Evolutionary conservation across 2,329 filamentous ascomycete genomes (phyloP), one percentile per base, ranked within the genome.

Genomic region (Zymoseptoria passerinii): DNA sequence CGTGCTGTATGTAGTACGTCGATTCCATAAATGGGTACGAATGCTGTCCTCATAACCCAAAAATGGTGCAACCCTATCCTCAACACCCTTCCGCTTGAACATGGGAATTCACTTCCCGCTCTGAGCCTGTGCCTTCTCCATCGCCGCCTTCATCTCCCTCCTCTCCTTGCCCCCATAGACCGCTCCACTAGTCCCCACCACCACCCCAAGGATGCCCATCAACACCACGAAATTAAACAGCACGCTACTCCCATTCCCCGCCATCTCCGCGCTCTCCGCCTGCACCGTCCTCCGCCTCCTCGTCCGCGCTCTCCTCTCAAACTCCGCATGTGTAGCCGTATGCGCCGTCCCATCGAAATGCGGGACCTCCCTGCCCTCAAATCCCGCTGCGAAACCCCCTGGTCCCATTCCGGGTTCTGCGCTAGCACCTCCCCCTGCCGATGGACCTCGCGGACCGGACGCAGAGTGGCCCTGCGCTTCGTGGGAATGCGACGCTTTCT

Each of bases 291-390:
- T 52, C 51, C 60, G 58, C 48, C 60, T 55, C 51, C 61, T 64
- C 63, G 61, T 48, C 61, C 63, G 23, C 55, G 60, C 58, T 52
- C 56, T 23, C 53, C 60, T 59, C 61, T 69, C 67, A 8, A 88
- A 80, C 35, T 80, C 77, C 53, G 81, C 78, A 63, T 95, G 90
- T 59, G 90, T 95, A 61, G 83, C 79, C 66, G 85, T 83, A 73
- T 96, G 92, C 8, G 81, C 80, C 49, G 76, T 78, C 48, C 82
- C 81, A 75, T 97, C 87, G 66, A 96, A 99, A 75, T 96, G 89
- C 64, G 85, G 83, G 29, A 90, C 78, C 35, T 85, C 78, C n/a
- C 35, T 4, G 57, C 83, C 77, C 29, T 77, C 72, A 54, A 72
- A 67, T 1, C 74, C 85, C 1, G 79, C 79, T 0, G 83, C 83